Conservation (phyloP, 768 basidiomycete species). For the Lactifluus rugatus region DNA sequence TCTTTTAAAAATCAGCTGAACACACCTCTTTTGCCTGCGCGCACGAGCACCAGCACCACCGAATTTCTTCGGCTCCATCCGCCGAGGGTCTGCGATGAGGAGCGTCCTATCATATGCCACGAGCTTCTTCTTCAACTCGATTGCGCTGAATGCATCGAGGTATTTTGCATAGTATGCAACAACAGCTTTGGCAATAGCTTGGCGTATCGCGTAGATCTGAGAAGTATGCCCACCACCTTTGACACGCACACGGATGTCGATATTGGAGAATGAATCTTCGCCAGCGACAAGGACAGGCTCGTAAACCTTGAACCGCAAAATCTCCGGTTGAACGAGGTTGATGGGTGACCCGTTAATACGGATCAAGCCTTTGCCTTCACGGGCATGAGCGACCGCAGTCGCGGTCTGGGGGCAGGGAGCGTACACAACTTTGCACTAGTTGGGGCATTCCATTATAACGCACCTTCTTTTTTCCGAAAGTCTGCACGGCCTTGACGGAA, state of each 20-base stretch:
- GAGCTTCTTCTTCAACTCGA: slow-evolving; percentile 97
- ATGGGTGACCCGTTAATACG: slow-evolving; percentile 97
- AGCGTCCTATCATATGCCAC: slow-evolving; percentile 90
- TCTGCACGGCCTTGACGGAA: slow-evolving; percentile 84
- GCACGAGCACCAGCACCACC: slow-evolving; percentile 98
- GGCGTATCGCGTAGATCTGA: slow-evolving; percentile 97
- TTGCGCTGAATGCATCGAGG: slow-evolving; percentile 91
- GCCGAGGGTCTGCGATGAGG: slow-evolving; percentile 87
- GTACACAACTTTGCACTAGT: neutral
- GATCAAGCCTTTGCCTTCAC: slow-evolving; percentile 92
- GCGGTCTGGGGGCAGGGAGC: slow-evolving; percentile 56
- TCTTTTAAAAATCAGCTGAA: neutral
- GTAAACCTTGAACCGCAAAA: slow-evolving; percentile 96
- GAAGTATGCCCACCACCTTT: slow-evolving; percentile 99
- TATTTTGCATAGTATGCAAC: slow-evolving; percentile 99
- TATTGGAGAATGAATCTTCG: slow-evolving; percentile 72
- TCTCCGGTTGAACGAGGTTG: slow-evolving; percentile 88
- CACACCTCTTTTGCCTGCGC: slow-evolving; percentile 92
- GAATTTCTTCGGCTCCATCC: slow-evolving; percentile 99
- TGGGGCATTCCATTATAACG: slow-evolving; percentile 22
- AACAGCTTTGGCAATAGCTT: slow-evolving; percentile 95
- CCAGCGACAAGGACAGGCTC: slow-evolving; percentile 93
- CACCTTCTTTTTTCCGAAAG: slow-evolving; percentile 99
- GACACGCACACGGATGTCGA: slow-evolving; percentile 96
- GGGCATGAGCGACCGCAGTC: slow-evolving; percentile 94